Percentiles rank a stretch among this genome's conserved stretches.
These are phyloP conservation scores for Podospora anserina DNA, from an alignment of 495 filamentous ascomycete species.

Conservation along the genomic window DNA sequence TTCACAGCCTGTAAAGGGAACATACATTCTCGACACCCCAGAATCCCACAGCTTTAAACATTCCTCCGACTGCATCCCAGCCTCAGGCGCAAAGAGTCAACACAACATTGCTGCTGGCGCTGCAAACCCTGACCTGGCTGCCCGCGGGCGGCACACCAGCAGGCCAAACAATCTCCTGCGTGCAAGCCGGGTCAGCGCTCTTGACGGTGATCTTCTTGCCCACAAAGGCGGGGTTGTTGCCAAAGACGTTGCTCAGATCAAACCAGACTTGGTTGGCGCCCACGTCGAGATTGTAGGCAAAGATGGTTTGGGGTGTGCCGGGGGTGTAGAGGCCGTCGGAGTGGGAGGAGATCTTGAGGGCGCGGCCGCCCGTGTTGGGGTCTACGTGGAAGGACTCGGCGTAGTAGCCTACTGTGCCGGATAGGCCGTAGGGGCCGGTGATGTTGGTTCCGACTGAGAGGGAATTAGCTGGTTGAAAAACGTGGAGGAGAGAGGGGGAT, in stretches of 20 bases:
- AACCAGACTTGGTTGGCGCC: conserved; percentile 48
- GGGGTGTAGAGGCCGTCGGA: conserved; percentile 51
- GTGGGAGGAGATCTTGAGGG: conserved; percentile 53
- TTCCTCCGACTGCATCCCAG: no score
- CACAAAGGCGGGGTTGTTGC: conserved; percentile 46
- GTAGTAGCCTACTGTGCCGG: conserved; percentile 38
- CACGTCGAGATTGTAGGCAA: conserved; percentile 51
- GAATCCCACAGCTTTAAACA: neutral
- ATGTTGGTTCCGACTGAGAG: conserved; percentile 44
- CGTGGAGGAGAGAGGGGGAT: neutral
- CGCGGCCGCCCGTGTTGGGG: conserved; percentile 50
- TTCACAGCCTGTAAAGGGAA: neutral
- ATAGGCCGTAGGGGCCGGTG: conserved; percentile 39
- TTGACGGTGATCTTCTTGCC: conserved; percentile 43
- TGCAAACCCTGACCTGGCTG: conserved; percentile 52
- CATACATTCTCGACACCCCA: neutral
- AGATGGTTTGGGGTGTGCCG: conserved; percentile 51
- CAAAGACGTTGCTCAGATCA: conserved; percentile 55
- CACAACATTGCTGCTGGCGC: conserved; percentile 31
- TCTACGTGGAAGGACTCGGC: conserved; percentile 45
- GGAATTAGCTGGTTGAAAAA: neutral
- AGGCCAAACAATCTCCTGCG: conserved; percentile 48
- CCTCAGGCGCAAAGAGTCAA: conserved; percentile 29
- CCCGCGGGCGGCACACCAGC: conserved; percentile 48
- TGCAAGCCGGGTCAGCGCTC: conserved; percentile 41